phyloP scores from a whole-genome alignment of 1,284 basidiomycete species.

The Cutaneotrichosporon cyanovorans region DNA sequence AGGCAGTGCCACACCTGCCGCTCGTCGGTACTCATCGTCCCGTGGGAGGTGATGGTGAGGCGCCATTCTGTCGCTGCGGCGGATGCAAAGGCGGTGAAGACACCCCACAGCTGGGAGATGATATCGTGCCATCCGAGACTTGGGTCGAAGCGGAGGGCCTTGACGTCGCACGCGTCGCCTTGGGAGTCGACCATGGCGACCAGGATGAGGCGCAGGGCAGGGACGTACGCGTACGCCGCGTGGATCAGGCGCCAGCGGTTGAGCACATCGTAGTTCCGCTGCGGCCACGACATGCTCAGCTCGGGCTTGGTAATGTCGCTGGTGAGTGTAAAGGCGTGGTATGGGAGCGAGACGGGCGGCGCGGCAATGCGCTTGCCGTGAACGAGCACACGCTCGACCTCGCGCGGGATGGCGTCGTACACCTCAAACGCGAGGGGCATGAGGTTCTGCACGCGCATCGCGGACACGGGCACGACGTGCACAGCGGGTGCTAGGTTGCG shows the following conservation, averaged over 20 bases:
- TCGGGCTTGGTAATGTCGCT: constrained; percentile 15
- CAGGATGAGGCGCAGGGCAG: constrained; percentile 11
- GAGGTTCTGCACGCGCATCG: constrained; percentile 11
- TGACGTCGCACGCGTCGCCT: constrained; percentile 27
- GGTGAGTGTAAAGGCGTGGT: constrained; percentile 33
- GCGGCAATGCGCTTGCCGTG: constrained; percentile 16
- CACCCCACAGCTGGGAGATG: constrained; percentile 22
- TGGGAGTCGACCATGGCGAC: constrained; percentile 24
- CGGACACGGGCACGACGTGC: constrained; percentile 6
- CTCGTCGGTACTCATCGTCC: constrained; percentile 22
- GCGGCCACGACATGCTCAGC: constrained; percentile 33
- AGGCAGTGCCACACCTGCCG: constrained; percentile 21
- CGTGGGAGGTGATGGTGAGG: constrained; percentile 20
- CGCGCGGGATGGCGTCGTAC: constrained; percentile 26
- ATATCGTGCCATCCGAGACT: neutral
- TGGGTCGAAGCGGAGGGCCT: constrained; percentile 4
- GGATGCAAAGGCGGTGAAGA: constrained; percentile 50
- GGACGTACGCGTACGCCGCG: constrained; percentile 20
- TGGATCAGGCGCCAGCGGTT: constrained; percentile 30
- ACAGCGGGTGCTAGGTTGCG: neutral
- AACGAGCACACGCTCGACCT: constrained; percentile 17
- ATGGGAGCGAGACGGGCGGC: constrained; percentile 14
- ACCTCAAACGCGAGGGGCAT: constrained; percentile 24
- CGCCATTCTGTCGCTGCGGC: constrained; percentile 37
- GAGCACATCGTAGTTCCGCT: constrained; percentile 34